Percentiles rank a stretch among this genome's conserved stretches.
Conservation (phyloP, 257 asterid genomes). For the Gentiana dahurica region DNA sequence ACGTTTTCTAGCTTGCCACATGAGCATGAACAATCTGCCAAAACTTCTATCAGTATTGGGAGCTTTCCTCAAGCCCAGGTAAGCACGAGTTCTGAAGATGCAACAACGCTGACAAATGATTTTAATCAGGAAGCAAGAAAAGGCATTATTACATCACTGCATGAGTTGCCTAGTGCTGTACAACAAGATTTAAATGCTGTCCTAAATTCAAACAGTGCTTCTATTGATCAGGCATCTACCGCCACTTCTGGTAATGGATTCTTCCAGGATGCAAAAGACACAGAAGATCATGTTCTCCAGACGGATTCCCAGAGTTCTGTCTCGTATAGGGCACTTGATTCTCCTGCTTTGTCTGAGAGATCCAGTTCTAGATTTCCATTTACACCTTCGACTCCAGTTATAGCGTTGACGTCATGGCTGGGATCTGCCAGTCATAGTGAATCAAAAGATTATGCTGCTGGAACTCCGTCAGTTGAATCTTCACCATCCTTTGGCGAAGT, state of each 20-base stretch:
- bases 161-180: slow-evolving; percentile 29
- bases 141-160: slow-evolving; percentile 23
- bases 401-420: slow-evolving; percentile 88
- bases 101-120: slow-evolving; percentile 27
- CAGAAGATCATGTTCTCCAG: slow-evolving; percentile 32
- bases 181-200: slow-evolving; percentile 35
- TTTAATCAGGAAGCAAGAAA: slow-evolving; percentile 32
- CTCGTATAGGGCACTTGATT: slow-evolving; percentile 38
- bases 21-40: slow-evolving; percentile 68
- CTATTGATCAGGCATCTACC: slow-evolving; percentile 41
- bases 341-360: slow-evolving; percentile 68
- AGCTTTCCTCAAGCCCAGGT: slow-evolving; percentile 78
- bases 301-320: slow-evolving; percentile 54
- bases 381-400: slow-evolving; percentile 69
- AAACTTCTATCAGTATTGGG: slow-evolving; percentile 73
- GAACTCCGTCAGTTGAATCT: slow-evolving; percentile 60
- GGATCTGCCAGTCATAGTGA: slow-evolving; percentile 57
- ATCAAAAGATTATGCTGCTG: slow-evolving; percentile 40
- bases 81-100: slow-evolving; percentile 86
- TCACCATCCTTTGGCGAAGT: slow-evolving; percentile 42
- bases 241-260: slow-evolving; percentile 44
- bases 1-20: slow-evolving; percentile 90
- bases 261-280: slow-evolving; percentile 39
- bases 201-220: slow-evolving; percentile 43
- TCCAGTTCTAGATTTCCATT: slow-evolving; percentile 45